Conservation (phyloP, 768 basidiomycete genomes). For the Kwoniella sp. region DNA sequence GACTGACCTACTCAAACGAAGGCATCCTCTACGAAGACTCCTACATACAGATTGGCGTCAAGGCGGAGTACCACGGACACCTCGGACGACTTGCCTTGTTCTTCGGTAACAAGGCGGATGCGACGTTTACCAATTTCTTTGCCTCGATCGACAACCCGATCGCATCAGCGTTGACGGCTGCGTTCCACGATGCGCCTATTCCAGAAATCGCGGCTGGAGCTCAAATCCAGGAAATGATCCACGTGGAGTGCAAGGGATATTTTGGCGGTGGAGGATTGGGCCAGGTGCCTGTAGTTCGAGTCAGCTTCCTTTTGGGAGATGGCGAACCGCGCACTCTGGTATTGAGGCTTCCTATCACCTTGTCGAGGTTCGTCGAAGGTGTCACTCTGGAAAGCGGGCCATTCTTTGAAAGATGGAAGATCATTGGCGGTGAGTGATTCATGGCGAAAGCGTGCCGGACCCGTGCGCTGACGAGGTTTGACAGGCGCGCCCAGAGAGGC, state of each 20-base stretch:
- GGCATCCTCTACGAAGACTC: constrained; percentile 94
- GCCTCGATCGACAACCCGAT: constrained; percentile 68
- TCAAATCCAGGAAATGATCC: constrained; percentile 87
- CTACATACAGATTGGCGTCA: constrained; percentile 91
- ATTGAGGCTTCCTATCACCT: constrained; percentile 74
- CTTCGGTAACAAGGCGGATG: constrained; percentile 89
- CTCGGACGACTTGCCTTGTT: constrained; percentile 90
- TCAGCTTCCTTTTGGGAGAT: constrained; percentile 82
- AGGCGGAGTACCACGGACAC: constrained; percentile 92
- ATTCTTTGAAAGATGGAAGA: constrained; percentile 97
- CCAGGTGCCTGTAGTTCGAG: constrained; percentile 64
- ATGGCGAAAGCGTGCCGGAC: background rate
- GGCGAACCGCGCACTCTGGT: constrained; percentile 58
- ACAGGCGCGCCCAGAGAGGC: constrained; percentile 78
- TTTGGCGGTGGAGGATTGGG: constrained; percentile 55
- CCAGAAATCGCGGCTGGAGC: constrained; percentile 72
- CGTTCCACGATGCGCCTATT: constrained; percentile 86
- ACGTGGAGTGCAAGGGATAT: constrained; percentile 87
- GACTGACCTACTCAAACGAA: constrained; percentile 70
- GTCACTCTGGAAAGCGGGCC: constrained; percentile 76
- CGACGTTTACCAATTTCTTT: constrained; percentile 85
- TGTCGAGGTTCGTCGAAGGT: constrained; percentile 90
- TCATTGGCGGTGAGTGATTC: constrained; percentile 66
- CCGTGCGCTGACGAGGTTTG: background rate
- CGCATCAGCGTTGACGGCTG: constrained; percentile 68